These are phyloP conservation scores for Nemophila menziesii DNA, from an alignment of 257 asterid genomes.

Conservation along the genomic window DNA sequence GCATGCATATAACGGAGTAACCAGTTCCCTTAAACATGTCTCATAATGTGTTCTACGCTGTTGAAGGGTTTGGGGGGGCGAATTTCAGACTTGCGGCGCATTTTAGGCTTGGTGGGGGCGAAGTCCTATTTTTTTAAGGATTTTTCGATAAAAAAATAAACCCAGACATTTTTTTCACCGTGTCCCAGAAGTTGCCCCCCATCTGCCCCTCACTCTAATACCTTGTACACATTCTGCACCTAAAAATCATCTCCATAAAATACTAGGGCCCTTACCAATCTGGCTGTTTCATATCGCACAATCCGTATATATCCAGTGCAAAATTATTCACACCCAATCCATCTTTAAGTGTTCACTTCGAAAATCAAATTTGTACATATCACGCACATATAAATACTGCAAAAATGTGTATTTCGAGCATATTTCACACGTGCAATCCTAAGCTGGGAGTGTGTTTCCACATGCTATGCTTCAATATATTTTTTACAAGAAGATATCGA, in stretches of 20 bases:
- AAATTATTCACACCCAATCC: conserved; percentile 90
- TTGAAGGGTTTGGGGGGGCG: conserved; percentile 5
- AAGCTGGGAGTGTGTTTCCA: conserved; percentile 71
- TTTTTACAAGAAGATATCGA: conserved; percentile 72
- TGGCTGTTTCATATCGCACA: conserved; percentile 84
- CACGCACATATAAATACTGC: conserved; percentile 96
- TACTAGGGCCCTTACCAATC: conserved; percentile 70
- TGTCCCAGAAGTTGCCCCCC: too few species aligned
- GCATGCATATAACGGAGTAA: background rate
- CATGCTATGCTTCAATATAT: conserved; percentile 87
- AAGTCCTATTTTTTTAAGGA: too few species aligned
- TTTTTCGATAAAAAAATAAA: too few species aligned
- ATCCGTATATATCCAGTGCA: conserved; percentile 98
- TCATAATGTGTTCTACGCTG: conserved; percentile 10
- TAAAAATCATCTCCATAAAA: conserved; percentile 70
- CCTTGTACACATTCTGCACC: conserved; percentile 80
- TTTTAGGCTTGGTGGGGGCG: too few species aligned
- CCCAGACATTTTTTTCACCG: too few species aligned
- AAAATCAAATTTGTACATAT: conserved; percentile 87
- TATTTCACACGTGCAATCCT: conserved; percentile 75
- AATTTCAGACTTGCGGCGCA: too few species aligned
- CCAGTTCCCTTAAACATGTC: conserved; percentile 8
- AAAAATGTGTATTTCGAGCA: conserved; percentile 88
- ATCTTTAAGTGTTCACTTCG: conserved; percentile 90
- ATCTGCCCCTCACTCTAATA: conserved; percentile 92